A percentile compares a stretch with the other conserved stretches of the same genome.
phyloP scores from a whole-genome alignment of 2,329 filamentous ascomycete species.

The Pseudocercospora cruenta region DNA sequence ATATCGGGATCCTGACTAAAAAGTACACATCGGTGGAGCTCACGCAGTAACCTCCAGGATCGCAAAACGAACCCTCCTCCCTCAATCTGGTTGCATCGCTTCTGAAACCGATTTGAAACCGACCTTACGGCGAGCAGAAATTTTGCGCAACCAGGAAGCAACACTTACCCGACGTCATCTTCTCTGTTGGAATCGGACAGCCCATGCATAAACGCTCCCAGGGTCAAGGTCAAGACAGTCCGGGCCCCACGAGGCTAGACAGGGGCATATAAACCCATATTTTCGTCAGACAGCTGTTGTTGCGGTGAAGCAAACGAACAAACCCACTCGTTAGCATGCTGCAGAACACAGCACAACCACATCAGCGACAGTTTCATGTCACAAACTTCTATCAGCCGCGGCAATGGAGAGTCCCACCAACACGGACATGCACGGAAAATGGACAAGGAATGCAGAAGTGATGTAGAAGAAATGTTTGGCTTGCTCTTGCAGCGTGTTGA shows the following conservation, averaged over 20 bases:
- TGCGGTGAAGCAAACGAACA: conserved; percentile 15
- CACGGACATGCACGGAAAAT: conserved; percentile 1
- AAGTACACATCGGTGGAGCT: background rate
- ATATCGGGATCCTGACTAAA: background rate
- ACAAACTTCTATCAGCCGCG: background rate
- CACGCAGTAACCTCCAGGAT: conserved; percentile 3
- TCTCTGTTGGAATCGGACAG: conserved; percentile 7
- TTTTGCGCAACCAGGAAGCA: conserved; percentile 11
- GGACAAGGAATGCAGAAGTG: background rate
- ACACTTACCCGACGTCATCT: conserved; percentile 12
- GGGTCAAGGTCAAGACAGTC: conserved; percentile 8
- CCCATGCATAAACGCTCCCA: conserved; percentile 13
- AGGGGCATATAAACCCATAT: conserved; percentile 6
- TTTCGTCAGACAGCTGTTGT: background rate
- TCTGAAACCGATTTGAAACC: conserved; percentile 20
- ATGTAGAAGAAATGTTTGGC: background rate
- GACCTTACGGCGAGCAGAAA: conserved; percentile 17
- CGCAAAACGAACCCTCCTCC: conserved; percentile 9
- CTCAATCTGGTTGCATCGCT: conserved; percentile 10
- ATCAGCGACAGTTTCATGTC: background rate
- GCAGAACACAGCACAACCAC: background rate
- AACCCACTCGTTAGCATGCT: background rate
- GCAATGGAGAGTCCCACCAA: background rate
- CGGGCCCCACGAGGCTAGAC: conserved; percentile 12
- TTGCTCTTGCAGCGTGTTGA: background rate